Evolutionary conservation across 148 eudicot genomes (phyloP), one percentile per base, ranked within the genome.

Genomic region (Arbutus unedo): DNA sequence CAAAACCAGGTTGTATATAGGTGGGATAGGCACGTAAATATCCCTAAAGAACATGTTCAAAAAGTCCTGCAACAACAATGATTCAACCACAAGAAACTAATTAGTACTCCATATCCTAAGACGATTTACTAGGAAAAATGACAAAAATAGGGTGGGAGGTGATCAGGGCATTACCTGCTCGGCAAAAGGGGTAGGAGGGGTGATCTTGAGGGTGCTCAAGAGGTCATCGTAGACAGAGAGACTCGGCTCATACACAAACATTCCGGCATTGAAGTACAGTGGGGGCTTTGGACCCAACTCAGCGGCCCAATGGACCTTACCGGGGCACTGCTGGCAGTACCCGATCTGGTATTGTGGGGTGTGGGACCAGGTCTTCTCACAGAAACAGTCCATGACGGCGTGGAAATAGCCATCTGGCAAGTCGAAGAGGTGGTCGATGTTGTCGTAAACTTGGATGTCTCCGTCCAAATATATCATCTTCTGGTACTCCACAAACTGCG

Each of bases 401-500:
- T 89, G 87, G 4, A 89, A 85, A 25, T 82, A 64, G 78, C 89
- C 89, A 14, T 86, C 82, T 0, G 88, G 90, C 1, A 84, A 23
- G 59, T 89, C 88, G 13, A 89, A 87, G 2, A 89, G 86, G 56
- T 85, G 89, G 82, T 89, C 91, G 5, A 89, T 87, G 82, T 85
- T 89, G 41, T 85, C 91, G 62, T 14, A 87, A 70, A 87, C 89
- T 66, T 89, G 89, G 16, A 89, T 89, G 83, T 89, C 91, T 11
- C 89, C 86, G 21, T 89, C 91, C 72, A 87, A 71, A 84, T 89
- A 89, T 82, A 89, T 80, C 87, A 89, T 87, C 84, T 89, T 89
- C 43, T 79, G 71, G 76, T 85, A 89, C 87, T 89, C 89, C 77
- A 89, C 91, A 80, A 89, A 87, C 91, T 87, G 91, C 8, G 59